Evolutionary conservation across 257 asterid species (phyloP), one percentile per base, ranked within the genome.

Genomic region (Fraxinus anomala): DNA sequence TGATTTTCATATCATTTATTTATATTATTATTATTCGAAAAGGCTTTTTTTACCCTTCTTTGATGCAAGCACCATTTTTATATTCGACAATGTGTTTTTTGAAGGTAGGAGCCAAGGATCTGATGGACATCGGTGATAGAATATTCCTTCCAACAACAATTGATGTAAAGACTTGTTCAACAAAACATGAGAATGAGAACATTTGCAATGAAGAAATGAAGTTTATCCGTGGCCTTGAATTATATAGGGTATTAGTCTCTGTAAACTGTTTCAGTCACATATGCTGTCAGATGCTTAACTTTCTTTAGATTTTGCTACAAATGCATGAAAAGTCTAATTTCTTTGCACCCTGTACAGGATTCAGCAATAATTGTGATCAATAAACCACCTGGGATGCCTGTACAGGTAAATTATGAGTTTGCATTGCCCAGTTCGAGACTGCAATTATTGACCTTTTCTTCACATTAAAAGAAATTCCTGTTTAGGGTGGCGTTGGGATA

Each of bases 351-450:
- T 19, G 37, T 79, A 73, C 83, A 93, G 97, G 98, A 95, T 85
- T 82, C 87, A 65, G 92, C 95, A 8, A 83, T 93, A 77, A 83
- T 95, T 83, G 97, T 82, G 78, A 79, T 91, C 84, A 95, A 95
- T 77, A 95, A 95, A 88, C 99, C 97, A 0, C 94, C 93, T 59
- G 97, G 98, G 83, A 87, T 95, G 89, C 94, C 98, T 51, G 99
- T 95, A 68, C 99, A 95, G 97, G 97, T 95, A 74, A 63, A 42
- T 39, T 80, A n/a, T 73, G 49, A 72, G 23, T 21, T 13, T 30
- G 67, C 3, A 19, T 28, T 47, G 61, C 49, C 66, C 75, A 74
- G 51, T 75, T 73, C 5, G 30, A 26, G 73, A 75, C 63, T 82
- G 80, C 83, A 73, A 72, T 65, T 54, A 23, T 44, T 77, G 72